Base-by-base conservation (phyloP, 2,329 filamentous ascomycete species). In the Ophiocordyceps robertsii region DNA sequence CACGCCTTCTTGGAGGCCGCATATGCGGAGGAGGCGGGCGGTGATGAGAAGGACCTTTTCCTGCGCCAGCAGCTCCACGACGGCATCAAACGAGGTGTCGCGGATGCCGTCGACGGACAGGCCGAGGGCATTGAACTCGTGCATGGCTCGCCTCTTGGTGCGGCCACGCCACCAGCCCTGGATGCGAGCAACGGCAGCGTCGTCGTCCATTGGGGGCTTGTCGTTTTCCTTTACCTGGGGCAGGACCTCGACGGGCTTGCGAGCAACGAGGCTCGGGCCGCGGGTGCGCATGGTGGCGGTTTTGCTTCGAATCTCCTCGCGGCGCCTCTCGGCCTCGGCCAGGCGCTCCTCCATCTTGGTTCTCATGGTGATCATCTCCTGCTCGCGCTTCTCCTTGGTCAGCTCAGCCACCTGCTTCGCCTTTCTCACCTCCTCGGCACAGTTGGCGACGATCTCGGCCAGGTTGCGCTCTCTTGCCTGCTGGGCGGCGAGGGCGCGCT, bases 391-490 rank as follows among this genome's bases (percentile, higher is more conserved):
- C 63, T 85, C 82, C 61, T 86, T 88, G 67, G 84, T 87, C 44
- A 75, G 80, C 58, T 87, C 84, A 13, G 84, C 84, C n/a, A 89
- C 72, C 40, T 83, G 81, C 67, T 90, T 90, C 41, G 84, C 84
- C 49, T 84, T 74, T 56, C 83, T 80, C 14, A 92, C 85, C 57
- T 92, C 85, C 59, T 88, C 84, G 17, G 85, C 85, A 56, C 85
- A 90, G 46, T 77, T 73, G 39, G 84, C 82, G 4, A 85, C 83
- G 37, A 90, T 88, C 58, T 89, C 84, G 9, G 83, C 84, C 16
- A 92, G 64, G 51, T 89, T 86, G 52, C 82, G 82, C 64, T 90
- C 83, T 44, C 86, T 74, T 1, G 84, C 82, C 49, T 86, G 75
- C 47, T 87, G 79, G 6, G 84, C 85, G 6, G 85, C 85, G 45